Evolutionary conservation across 352 stramenopile species (phyloP).

Genomic region (Phytopythium boreale): DNA sequence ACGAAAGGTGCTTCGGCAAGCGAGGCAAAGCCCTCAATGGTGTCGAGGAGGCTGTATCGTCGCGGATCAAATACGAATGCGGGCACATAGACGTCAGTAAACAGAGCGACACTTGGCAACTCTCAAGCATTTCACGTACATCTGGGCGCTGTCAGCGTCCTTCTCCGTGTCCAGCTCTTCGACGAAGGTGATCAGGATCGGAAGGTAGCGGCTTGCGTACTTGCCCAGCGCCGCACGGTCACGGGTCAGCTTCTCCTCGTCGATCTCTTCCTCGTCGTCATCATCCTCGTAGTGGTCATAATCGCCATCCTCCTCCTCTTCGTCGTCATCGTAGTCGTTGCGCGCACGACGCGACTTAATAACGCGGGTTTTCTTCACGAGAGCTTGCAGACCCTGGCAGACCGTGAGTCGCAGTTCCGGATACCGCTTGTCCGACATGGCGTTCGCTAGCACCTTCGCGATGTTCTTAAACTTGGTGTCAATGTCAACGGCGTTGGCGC

Average conservation of each 20-base stretch:
- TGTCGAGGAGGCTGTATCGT: conserved; percentile 47
- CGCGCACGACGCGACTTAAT: conserved; percentile 32
- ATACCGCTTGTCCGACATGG: conserved; percentile 85
- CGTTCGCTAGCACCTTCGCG: conserved; percentile 82
- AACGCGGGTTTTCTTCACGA: conserved; percentile 72
- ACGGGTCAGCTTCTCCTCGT: conserved; percentile 71
- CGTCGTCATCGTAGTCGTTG: conserved; percentile 45
- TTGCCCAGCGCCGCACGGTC: conserved; percentile 78
- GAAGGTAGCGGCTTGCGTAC: conserved; percentile 80
- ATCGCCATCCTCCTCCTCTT: conserved; percentile 34
- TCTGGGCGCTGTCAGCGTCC: conserved; percentile 65
- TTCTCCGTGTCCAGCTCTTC: conserved; percentile 79
- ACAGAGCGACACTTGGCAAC: background rate
- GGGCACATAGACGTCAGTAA: background rate
- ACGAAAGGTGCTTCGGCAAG: conserved; percentile 68
- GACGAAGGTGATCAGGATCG: conserved; percentile 80
- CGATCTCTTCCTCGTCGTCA: conserved; percentile 45
- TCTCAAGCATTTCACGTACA: conserved; percentile 5
- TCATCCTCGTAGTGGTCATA: conserved; percentile 33
- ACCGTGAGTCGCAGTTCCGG: conserved; percentile 78
- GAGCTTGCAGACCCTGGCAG: conserved; percentile 80
- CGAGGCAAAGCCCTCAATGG: conserved; percentile 77
- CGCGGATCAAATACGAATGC: background rate
- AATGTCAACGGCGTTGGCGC: conserved; percentile 65
- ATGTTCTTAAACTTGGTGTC: conserved; percentile 83